A percentile compares a stretch with the other conserved stretches of the same genome.
These are phyloP conservation scores for Byssoonygena ceratinophila DNA, from an alignment of 2,329 filamentous ascomycete genomes.

Conservation along the genomic window DNA sequence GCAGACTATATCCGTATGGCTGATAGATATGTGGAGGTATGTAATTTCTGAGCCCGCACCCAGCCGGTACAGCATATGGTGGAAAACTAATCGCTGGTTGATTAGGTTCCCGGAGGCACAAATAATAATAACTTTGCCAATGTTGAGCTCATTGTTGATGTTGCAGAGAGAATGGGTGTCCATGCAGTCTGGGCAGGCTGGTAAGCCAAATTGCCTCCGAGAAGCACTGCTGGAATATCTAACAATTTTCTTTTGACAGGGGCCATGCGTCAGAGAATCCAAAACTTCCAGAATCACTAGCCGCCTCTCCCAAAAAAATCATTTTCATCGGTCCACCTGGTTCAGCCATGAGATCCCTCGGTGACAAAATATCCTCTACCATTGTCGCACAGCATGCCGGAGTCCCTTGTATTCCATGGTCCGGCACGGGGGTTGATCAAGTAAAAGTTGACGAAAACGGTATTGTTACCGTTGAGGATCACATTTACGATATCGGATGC, in stretches of 20 bases:
- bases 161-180: slow-evolving; percentile 96
- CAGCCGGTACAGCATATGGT: neutral
- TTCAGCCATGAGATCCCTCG: slow-evolving; percentile 95
- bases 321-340: slow-evolving; percentile 97
- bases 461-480: slow-evolving; percentile 83
- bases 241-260: slow-evolving; percentile 39
- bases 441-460: slow-evolving; percentile 69
- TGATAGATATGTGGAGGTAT: slow-evolving; percentile 89
- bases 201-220: slow-evolving; percentile 42
- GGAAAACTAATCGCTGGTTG: slow-evolving; percentile 1
- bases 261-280: slow-evolving; percentile 98
- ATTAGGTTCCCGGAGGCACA: slow-evolving; percentile 79
- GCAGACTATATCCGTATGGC: slow-evolving; percentile 99
- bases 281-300: slow-evolving; percentile 88
- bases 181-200: slow-evolving; percentile 99
- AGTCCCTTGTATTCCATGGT: slow-evolving; percentile 99
- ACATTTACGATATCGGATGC: slow-evolving; percentile 81
- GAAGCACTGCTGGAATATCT: slow-evolving; percentile 1
- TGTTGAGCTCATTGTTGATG: slow-evolving; percentile 96
- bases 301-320: slow-evolving; percentile 94
- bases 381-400: slow-evolving; percentile 95
- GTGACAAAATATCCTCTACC: slow-evolving; percentile 98
- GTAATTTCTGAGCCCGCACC: slow-evolving; percentile 16
- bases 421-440: slow-evolving; percentile 76
- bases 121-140: slow-evolving; percentile 99